Conservation (phyloP, 768 basidiomycete species). For the Melanogaster broomeanus region DNA sequence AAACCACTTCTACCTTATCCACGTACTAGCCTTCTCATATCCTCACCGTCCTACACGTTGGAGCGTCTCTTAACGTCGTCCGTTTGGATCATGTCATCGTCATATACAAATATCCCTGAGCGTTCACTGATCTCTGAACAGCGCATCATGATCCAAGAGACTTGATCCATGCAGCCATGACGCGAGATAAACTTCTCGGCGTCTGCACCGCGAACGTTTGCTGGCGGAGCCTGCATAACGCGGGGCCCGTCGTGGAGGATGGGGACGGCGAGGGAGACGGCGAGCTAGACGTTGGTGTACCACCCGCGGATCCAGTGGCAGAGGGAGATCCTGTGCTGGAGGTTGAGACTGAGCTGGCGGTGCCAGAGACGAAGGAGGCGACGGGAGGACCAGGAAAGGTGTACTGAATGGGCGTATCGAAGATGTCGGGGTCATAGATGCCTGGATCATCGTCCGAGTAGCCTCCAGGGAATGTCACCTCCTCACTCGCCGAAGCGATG, state of each 20-base stretch:
- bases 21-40: too few species aligned
- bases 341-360: constrained; percentile 14
- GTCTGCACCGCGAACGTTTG: constrained; percentile 19
- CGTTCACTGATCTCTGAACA: not conserved
- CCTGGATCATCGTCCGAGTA: constrained; percentile 74
- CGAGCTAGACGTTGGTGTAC: not conserved
- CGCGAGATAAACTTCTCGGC: constrained; percentile 10
- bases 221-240: constrained; percentile 19
- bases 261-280: constrained; percentile 7
- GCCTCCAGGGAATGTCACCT: constrained; percentile 70
- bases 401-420: constrained; percentile 34
- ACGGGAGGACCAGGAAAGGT: constrained; percentile 57
- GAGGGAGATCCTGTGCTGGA: constrained; percentile 10
- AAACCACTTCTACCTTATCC: too few species aligned
- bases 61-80: not conserved
- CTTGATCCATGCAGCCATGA: constrained; percentile 23
- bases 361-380: constrained; percentile 39
- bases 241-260: constrained; percentile 5
- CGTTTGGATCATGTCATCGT: not conserved
- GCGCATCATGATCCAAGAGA: constrained; percentile 14
- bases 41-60: not conserved
- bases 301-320: not conserved
- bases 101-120: constrained; percentile 1
- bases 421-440: constrained; percentile 54
- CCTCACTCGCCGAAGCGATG: constrained; percentile 45